These are phyloP conservation scores for Choiromyces venosus DNA, from an alignment of 495 filamentous ascomycete species.

Conservation along the genomic window DNA sequence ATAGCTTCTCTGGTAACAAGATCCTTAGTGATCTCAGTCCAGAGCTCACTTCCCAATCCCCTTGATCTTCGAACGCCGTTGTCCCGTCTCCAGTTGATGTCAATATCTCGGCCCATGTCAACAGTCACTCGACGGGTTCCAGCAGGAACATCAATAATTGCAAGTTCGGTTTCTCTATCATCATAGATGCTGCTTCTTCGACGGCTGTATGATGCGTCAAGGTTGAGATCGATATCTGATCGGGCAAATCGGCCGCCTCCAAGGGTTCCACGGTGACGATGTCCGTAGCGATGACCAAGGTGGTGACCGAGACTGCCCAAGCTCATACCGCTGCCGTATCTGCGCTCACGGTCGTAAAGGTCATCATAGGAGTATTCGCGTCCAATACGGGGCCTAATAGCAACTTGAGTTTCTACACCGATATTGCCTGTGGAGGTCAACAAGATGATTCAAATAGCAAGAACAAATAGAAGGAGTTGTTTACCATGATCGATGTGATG, in stretches of 20 bases:
- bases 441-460: constrained; percentile 32
- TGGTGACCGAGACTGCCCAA: constrained; percentile 49
- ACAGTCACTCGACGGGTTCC: constrained; percentile 69
- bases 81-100: constrained; percentile 69
- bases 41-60: constrained; percentile 62
- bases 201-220: constrained; percentile 30
- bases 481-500: constrained; percentile 82
- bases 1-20: constrained; percentile 84
- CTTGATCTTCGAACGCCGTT: constrained; percentile 64
- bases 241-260: constrained; percentile 46
- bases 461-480: constrained; percentile 17
- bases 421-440: constrained; percentile 16
- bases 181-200: constrained; percentile 43
- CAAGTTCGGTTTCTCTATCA: constrained; percentile 62
- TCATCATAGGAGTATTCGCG: constrained; percentile 41
- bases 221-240: constrained; percentile 44
- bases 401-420: constrained; percentile 17
- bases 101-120: constrained; percentile 52
- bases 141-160: constrained; percentile 72
- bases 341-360: constrained; percentile 36
- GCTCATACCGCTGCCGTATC: constrained; percentile 29
- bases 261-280: constrained; percentile 31
- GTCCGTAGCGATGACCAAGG: constrained; percentile 50
- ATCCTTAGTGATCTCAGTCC: constrained; percentile 97
- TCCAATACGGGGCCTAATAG: constrained; percentile 23